Evolutionary conservation across 805 yeast species (phyloP).

Genomic region (Maudiozyma turicensis): DNA sequence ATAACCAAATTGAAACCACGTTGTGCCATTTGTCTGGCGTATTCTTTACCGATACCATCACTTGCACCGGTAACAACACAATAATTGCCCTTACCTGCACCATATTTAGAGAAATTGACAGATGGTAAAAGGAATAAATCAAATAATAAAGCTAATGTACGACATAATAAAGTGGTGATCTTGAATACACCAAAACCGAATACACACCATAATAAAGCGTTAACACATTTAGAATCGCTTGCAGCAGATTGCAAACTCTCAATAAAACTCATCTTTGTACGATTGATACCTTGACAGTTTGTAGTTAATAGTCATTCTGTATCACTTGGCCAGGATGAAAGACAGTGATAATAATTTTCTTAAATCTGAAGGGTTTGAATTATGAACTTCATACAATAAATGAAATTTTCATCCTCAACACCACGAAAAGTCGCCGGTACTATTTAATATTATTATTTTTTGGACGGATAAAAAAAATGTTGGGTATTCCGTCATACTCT

Average conservation of each 20-base stretch:
- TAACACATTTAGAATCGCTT: slow-evolving; percentile 15
- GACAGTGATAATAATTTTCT: too few species aligned
- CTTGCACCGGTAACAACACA: slow-evolving; percentile 97
- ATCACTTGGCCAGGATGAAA: too few species aligned
- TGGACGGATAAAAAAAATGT: too few species aligned
- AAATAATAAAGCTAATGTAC: slow-evolving; percentile 42
- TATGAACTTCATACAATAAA: too few species aligned
- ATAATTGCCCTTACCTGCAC: slow-evolving; percentile 67
- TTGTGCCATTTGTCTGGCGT: slow-evolving; percentile 72
- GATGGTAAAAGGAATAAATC: slow-evolving; percentile 60
- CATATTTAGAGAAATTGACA: slow-evolving; percentile 52
- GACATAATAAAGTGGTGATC: slow-evolving; percentile 40
- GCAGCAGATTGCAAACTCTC: slow-evolving; percentile 18
- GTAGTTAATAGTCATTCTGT: too few species aligned
- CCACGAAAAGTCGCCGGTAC: too few species aligned
- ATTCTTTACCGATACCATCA: slow-evolving; percentile 95
- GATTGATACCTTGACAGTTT: background rate
- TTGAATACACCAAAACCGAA: slow-evolving; percentile 57
- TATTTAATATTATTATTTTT: too few species aligned
- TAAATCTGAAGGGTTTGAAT: too few species aligned
- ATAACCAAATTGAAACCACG: slow-evolving; percentile 77
- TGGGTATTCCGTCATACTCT: too few species aligned
- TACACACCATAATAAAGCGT: slow-evolving; percentile 30
- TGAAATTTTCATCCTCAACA: too few species aligned
- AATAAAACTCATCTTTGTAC: slow-evolving; percentile 10